Evolutionary conservation across 1,139 yeast species (phyloP), one percentile per base, ranked within the genome.

Genomic region (Blastobotrys ciferrii): DNA sequence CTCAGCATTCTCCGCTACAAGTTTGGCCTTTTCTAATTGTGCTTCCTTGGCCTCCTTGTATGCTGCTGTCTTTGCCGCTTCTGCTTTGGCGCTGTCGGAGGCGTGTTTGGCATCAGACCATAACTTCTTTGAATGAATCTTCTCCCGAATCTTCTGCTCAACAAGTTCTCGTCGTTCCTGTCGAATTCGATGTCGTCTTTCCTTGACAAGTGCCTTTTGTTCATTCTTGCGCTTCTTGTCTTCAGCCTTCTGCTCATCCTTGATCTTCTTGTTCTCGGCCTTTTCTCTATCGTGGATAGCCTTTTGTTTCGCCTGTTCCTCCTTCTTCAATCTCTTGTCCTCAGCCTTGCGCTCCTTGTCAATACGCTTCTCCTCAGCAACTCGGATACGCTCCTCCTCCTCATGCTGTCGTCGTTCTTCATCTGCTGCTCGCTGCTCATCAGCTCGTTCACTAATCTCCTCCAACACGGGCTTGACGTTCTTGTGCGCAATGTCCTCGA

Each of bases 381-480:
- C 48, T 43, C 50, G 53, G 43, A 49, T 53, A 19, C 56, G 57
- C 32, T 57, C 73, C 55, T 74, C 72, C 65, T 80, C 79, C 54
- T 75, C 78, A 48, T 74, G 75, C 59, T 72, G 68, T 50, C 74
- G 71, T 61, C 78, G 79, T 59, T 75, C 81, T 52, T 78, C 78
- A 65, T 89, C 96, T 42, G 74, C 70, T 46, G 77, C 78, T 59
- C 96, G 80, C 68, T 87, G 94, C 36, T 78, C 75, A 28, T 72
- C 75, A 14, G 95, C 95, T 66, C 87, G 84, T 46, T 75, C 71
- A 59, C 77, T 74, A 60, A 92, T 82, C 66, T 88, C 94, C 43
- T 73, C 75, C 62, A 92, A 72, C n/a, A 91, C 92, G 9, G 98
- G 98, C 53, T 78, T 76, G 51, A 92, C 95, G 62, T 87, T 76